Percentiles rank a stretch among this genome's conserved stretches.
Evolutionary conservation across 768 basidiomycete genomes (phyloP).

Genomic region (Trametes meyenii): DNA sequence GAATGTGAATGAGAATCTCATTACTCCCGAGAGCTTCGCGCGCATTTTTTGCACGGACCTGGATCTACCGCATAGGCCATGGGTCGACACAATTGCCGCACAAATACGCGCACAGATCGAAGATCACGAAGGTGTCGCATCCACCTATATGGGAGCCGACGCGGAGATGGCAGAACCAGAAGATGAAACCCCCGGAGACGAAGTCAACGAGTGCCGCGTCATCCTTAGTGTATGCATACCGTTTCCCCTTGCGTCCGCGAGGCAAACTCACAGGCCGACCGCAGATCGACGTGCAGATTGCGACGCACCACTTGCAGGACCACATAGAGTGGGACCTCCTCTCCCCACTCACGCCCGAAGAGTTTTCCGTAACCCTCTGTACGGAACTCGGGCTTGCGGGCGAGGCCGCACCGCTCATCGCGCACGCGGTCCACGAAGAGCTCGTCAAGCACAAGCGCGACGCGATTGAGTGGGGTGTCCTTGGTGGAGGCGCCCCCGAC

Average conservation of each 20-base stretch:
- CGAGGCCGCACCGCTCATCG: conserved; percentile 85
- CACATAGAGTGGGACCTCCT: conserved; percentile 99
- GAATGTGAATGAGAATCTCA: conserved; percentile 88
- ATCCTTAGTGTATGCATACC: conserved; percentile 66
- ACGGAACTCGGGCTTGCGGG: conserved; percentile 86
- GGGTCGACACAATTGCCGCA: conserved; percentile 78
- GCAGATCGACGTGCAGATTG: conserved; percentile 97
- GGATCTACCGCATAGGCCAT: conserved; percentile 66
- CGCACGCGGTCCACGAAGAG: conserved; percentile 95
- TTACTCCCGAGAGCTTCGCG: conserved; percentile 86
- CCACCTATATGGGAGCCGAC: conserved; percentile 73
- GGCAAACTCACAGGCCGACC: conserved; percentile 6
- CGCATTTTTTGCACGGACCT: conserved; percentile 86
- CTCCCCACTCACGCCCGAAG: conserved; percentile 87
- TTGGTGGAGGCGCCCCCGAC: conserved; percentile 52
- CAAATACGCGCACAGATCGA: conserved; percentile 92
- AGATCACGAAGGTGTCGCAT: conserved; percentile 82
- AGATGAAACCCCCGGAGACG: conserved; percentile 52
- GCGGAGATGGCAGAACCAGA: conserved; percentile 51
- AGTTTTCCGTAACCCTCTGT: conserved; percentile 79
- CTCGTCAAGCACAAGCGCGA: conserved; percentile 94
- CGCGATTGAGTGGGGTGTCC: conserved; percentile 90
- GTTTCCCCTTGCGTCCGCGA: background rate
- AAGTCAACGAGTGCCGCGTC: conserved; percentile 77
- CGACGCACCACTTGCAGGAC: conserved; percentile 87